Base-by-base conservation (phyloP, 2,329 filamentous ascomycete genomes). In the Neofusicoccum sp. region DNA sequence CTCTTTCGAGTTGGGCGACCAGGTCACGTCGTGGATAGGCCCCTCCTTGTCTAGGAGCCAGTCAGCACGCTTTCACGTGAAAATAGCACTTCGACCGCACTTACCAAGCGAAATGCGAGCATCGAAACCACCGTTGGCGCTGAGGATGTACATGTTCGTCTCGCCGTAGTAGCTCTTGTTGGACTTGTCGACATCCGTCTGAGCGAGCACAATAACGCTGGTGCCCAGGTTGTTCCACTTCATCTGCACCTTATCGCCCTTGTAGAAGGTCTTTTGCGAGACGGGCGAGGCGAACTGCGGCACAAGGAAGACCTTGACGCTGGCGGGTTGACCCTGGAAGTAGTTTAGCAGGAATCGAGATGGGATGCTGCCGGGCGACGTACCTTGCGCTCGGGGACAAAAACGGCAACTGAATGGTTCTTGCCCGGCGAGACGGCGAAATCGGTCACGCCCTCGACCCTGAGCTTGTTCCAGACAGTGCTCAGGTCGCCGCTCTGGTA, bases 161-260 rank as follows among this genome's bases (percentile, higher is more conserved):
- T 99, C 95, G 72, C 95, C 95, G 69, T 99, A 99, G 80, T 99
- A 99, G 78, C 91, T 97, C 86, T 98, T 98, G 78, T 96, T 96
- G 62, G 92, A 92, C 80, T 95, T 96, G 79, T 99, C 95, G 58
- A 98, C 95, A 65, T 99, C 95, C 33, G 95, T 99, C 80, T 98
- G 93, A 60, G 95, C 93, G 70, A 99, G 85, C 66, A 98, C 93
- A 71, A 99, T 89, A 73, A 98, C 78, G 73, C 89, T 93, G 38
- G 93, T 96, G 58, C 95, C 95, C 64, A 91, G 82, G 67, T 89
- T 86, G 78, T 99, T 99, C 95, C 95, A 99, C 81, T 97, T 97
- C 72, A 99, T 81, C 78, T 97, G 92, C 49, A 99, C 93, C 81
- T 98, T 98, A 82, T 99, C 95, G 65, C 93, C 93, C 81, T 99